Evolutionary conservation across 345 rosid species (phyloP), one percentile per base, ranked within the genome.

Genomic region (Ceriops tagal): DNA sequence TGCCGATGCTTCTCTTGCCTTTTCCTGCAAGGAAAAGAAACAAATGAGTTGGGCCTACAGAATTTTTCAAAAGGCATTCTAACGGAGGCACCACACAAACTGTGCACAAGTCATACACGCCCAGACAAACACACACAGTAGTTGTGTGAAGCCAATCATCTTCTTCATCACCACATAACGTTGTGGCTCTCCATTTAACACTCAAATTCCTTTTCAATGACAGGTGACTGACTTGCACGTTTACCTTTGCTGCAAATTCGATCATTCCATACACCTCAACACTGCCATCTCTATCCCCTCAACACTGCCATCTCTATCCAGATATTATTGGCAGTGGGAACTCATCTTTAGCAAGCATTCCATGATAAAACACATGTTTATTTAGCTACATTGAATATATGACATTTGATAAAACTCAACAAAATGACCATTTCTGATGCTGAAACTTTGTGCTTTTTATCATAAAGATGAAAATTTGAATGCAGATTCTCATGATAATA

Each of bases 11-110:
- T n/a, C 7, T 8, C 64, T 64, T 35, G 66, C 65, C 65, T 72
- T 73, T 53, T 78, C 80, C 84, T 75, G 71, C 71, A 62, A 24
- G 6, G 60, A 32, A 26, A 63, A 19, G 1, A 43, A 53, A 69
- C 49, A 62, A 73, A 49, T 26, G 15, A 6, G 65, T 47, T 10
- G n/a, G n/a, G 35, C 58, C 59, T 52, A 43, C n/a, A 20, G 47
- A 31, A 31, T 58, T 13, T 15, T 18, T 43, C 49, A 43, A 43
- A 18, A 43, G 49, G 5, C 49, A 43, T 1, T 8, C 15, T 55
- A n/a, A 22, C 28, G 19, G 28, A 67, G 19, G 24, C 35, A 68
- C 15, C 34, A 15, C 24, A 68, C 8, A 21, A 62, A 8, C 2
- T 9, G 19, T 56, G 28, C 6, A 27, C 1, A 1, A 3, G 59